Base-by-base conservation (phyloP, 2,329 filamentous ascomycete genomes). In the Pseudodiploospora longispora region DNA sequence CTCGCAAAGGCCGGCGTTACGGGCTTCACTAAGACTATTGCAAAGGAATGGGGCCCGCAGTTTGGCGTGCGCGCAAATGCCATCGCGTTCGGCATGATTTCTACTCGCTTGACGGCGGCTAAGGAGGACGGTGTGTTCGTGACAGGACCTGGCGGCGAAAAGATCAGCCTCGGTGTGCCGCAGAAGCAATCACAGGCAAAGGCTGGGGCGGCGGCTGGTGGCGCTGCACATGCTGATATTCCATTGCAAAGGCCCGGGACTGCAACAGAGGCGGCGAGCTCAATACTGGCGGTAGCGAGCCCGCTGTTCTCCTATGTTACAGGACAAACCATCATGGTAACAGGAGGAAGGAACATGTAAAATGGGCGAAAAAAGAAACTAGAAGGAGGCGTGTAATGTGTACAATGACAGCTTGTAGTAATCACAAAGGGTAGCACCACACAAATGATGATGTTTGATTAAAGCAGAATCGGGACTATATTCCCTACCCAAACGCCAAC, bases 311-410 rank as follows among this genome's bases (percentile, higher is more conserved):
- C 82, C 35, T 95, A 95, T 68, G 87, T 95, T 4, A 83, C 77
- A 50, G 88, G 89, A 0, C 87, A 95, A 75, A 91, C 87, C 1
- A 85, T 95, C 53, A 86, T 82, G 69, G 87, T 93, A 42, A 93
- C 87, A 5, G 88, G 87, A 10, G 87, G 88, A 3, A 71, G 76
- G 46, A 78, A 79, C 52, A 80, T 79, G 70, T 80, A 61, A 52
- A 38, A 10, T 28, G 12, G 36, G 36, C 8, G 10, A n/a, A 19
- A 5, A 9, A 10, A 19, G 19, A 9, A 28, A 19, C 19, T 19
- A 3, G 19, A 19, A 19, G 19, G 19, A 3, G 19, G 19, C 19
- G 35, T 38, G 32, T 34, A 35, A 46, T 19, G 38, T 30, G 12
- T 27, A 38, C 19, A 12, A 40, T 27, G 29, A 10, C 10, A 42